Evolutionary conservation across 2,329 filamentous ascomycete genomes (phyloP).

Genomic region (Pseudogymnoascus sp.): DNA sequence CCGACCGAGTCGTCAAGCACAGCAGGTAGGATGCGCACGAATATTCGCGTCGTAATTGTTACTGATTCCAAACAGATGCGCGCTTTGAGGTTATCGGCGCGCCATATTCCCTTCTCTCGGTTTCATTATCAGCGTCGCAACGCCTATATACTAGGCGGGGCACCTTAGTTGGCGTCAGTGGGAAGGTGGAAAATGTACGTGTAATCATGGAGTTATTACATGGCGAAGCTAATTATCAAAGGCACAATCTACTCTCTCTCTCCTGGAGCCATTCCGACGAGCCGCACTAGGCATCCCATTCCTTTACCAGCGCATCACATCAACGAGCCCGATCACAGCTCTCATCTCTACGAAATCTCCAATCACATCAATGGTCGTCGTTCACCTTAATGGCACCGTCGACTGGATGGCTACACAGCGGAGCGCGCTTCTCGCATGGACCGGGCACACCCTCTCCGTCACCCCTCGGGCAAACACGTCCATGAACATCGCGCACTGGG

Average conservation of each 20-base stretch:
- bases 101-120: constrained; percentile 88
- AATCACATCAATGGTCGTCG: constrained; percentile 75
- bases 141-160: constrained; percentile 87
- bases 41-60: background rate
- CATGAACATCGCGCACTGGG: constrained; percentile 81
- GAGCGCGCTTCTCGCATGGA: constrained; percentile 90
- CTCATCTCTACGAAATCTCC: constrained; percentile 83
- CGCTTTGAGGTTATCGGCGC: constrained; percentile 88
- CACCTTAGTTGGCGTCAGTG: constrained; percentile 81
- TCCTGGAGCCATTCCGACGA: constrained; percentile 77
- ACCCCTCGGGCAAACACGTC: constrained; percentile 67
- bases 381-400: constrained; percentile 85
- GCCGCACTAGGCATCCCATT: constrained; percentile 82
- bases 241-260: constrained; percentile 81
- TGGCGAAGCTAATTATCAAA: constrained; percentile 30
- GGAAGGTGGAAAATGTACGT: constrained; percentile 80
- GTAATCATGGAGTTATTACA: background rate
- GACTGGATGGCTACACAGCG: constrained; percentile 93
- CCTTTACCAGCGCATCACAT: constrained; percentile 84
- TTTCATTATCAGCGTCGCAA: constrained; percentile 87
- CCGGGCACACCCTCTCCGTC: constrained; percentile 74
- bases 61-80: constrained; percentile 58
- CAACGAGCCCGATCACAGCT: constrained; percentile 79
- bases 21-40: constrained; percentile 17
- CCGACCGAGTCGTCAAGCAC: constrained; percentile 32